Evolutionary conservation across 1,139 yeast species (phyloP), one percentile per base, ranked within the genome.

Genomic region (Kazachstania sp.): DNA sequence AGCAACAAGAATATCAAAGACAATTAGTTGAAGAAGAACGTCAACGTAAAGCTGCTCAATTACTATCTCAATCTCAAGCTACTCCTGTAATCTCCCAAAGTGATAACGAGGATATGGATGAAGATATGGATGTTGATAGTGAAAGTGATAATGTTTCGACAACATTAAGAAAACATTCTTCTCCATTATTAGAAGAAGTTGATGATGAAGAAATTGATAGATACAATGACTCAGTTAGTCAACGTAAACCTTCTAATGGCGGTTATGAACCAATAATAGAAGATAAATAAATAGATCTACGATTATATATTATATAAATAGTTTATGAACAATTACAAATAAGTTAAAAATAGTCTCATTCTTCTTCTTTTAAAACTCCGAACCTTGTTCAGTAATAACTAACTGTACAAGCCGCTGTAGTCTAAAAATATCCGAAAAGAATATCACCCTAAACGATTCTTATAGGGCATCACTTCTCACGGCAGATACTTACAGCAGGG

Each of bases 171-270:
- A 45, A 45, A 18, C n/a, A 16, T 15, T 44, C 49, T 4, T 45
- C 64, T 2, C 59, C 59, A 7, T 43, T 55, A 3, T 46, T 63
- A 18, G 66, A 61, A 46, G 63, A 61, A 9, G 57, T 63, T 2
- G 64, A 60, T 31, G 66, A 63, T 44, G 66, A 54, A 43, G 66
- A 63, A 41, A 32, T 52, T 7, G 46, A 48, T 26, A 53, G 66
- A 41, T 63, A 56, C 51, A 50, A 51, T 29, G 48, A 49, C 36
- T 54, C 58, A 3, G 43, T 58, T 11, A 39, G 43, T 37, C 49
- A 47, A 30, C 34, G 42, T 19, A 16, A 23, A n/a, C 23, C 36
- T 18, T 50, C 61, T 11, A 63, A 64, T 18, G 47, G 43, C 13
- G 59, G 58, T 2, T 45, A 49, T 23, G 26, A 29, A 6, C 52